Evolutionary conservation across 805 yeast species (phyloP), one percentile per base, ranked within the genome.

Genomic region (Teunomyces panamensis): DNA sequence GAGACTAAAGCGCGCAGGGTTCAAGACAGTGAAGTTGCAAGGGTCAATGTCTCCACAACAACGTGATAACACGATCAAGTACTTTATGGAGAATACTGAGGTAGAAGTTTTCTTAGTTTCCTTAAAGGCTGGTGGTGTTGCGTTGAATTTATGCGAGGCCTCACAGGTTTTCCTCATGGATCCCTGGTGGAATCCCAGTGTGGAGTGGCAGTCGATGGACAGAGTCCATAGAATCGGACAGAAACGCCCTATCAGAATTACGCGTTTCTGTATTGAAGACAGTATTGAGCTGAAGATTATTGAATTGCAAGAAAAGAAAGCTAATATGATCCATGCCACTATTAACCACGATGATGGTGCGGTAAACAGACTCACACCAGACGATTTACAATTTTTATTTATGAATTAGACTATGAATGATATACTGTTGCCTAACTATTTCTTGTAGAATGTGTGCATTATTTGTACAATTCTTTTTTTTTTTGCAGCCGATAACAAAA

Each of bases 131-230:
- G 99, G 99, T 56, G 99, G 99, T 69, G 99, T 94, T 37, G 99
- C 99, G 0, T 75, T 94, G 55, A 94, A 94, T 63, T 74, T 94
- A 54, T 92, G 97, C 60, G 99, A 95, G 60, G 98, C 99, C 0
- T 90, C 95, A 2, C 98, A 92, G 60, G 98, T 94, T 42, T 94
- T 94, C 56, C 77, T 94, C 39, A 75, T 94, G 74, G 99, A 94
- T 59, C 98, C 98, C 30, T 94, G 99, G 99, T 94, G 99, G 98
- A 95, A 94, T 63, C 98, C 98, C 1, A 87, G 96, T 56, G 94
- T 92, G 6, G 99, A 94, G 65, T 94, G 97, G 90, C 99, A 94
- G 65, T 85, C 95, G 44, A 96, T 96, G 67, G 99, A 94, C 67
- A 83, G 99, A 70, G 97, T 94, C 17, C 98, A 94, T 68, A 82